Evolutionary conservation across 495 filamentous ascomycete genomes (phyloP).

Genomic region (Tetracladium marchalianum): DNA sequence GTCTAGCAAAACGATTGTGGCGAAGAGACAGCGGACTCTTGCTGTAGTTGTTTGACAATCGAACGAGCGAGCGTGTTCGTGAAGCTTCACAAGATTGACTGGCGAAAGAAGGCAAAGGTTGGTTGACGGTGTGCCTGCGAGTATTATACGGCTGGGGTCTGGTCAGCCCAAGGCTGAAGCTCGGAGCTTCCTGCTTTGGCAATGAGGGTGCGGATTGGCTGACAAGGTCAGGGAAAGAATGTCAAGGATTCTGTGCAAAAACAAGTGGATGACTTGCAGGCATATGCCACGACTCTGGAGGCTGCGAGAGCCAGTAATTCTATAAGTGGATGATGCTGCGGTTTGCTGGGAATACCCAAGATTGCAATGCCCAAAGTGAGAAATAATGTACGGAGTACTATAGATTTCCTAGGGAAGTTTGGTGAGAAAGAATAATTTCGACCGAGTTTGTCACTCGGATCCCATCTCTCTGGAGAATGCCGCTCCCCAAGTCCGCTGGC

Average conservation of each 20-base stretch:
- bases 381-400: no score
- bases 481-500: no score
- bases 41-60: slow-evolving; percentile 2
- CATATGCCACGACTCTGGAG: slow-evolving; percentile 1
- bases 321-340: no score
- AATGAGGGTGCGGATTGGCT: slow-evolving; percentile 2
- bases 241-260: background rate
- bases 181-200: background rate
- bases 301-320: background rate
- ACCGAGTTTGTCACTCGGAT: no score
- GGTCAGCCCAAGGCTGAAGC: slow-evolving; percentile 9
- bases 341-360: no score
- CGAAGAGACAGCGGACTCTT: slow-evolving; percentile 5
- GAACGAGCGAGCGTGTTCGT: slow-evolving; percentile 14
- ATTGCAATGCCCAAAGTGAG: no score
- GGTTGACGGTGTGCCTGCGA: background rate
- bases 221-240: background rate
- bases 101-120: background rate
- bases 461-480: no score
- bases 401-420: no score
- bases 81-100: slow-evolving; percentile 6
- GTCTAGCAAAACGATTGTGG: slow-evolving; percentile 8
- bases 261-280: slow-evolving; percentile 5
- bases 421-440: no score
- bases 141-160: slow-evolving; percentile 3